A percentile compares a stretch with the other conserved stretches of the same genome.
These are phyloP conservation scores for Corynascus novoguineensis DNA, from an alignment of 495 filamentous ascomycete species.

Conservation along the genomic window DNA sequence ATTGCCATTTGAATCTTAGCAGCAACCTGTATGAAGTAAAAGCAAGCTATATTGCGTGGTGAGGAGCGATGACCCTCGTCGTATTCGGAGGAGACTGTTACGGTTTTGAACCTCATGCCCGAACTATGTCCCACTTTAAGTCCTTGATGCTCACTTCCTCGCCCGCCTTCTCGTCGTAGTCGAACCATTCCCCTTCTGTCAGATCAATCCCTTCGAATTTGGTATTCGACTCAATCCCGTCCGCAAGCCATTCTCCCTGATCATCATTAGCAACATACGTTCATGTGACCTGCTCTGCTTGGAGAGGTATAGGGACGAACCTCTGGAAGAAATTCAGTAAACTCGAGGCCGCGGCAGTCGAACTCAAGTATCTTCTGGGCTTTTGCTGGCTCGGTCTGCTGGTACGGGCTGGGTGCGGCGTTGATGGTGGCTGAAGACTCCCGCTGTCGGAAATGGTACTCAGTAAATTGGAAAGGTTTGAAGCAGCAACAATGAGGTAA, in stretches of 20 bases:
- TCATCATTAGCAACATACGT: not conserved
- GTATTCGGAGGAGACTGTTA: not conserved
- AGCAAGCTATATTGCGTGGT: no score
- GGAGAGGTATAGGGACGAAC: conserved; percentile 39
- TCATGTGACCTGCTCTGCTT: not conserved
- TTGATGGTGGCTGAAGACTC: conserved; percentile 63
- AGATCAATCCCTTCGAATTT: conserved; percentile 78
- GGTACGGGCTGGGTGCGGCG: conserved; percentile 62
- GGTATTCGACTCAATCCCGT: conserved; percentile 70
- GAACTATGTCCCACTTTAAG: conserved; percentile 76
- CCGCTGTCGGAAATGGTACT: conserved; percentile 33
- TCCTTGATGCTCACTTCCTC: conserved; percentile 73
- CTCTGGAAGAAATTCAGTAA: conserved; percentile 81
- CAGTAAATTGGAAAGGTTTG: not conserved
- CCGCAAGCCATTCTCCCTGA: conserved; percentile 83
- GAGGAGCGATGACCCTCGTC: no score
- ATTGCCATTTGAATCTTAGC: no score
- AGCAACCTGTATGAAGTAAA: no score
- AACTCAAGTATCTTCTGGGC: conserved; percentile 75
- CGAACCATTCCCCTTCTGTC: conserved; percentile 70
- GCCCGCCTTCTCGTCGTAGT: conserved; percentile 56
- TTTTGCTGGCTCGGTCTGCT: conserved; percentile 61
- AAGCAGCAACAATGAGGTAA: not conserved
- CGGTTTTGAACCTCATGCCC: conserved; percentile 44
- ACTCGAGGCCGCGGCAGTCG: conserved; percentile 92